Percentiles rank a stretch among this genome's conserved stretches.
Evolutionary conservation across 192 early-diverging fungal genomes (phyloP).

Genomic region (Coemansia sp.): DNA sequence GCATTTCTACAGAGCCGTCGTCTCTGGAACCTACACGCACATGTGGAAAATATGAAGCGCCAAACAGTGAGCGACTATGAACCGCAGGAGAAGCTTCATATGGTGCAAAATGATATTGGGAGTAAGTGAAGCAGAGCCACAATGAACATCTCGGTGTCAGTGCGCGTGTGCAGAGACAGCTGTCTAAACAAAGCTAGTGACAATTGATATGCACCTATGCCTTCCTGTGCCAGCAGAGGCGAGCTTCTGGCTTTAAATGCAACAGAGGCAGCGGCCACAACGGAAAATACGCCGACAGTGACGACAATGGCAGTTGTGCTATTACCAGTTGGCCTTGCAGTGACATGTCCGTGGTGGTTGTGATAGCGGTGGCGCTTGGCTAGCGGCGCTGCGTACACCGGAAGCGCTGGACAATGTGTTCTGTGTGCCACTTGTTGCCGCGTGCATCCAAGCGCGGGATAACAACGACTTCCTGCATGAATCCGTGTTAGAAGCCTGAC

Average conservation of each 20-base stretch:
- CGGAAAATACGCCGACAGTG: slow-evolving; percentile 3
- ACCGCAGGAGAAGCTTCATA: neutral
- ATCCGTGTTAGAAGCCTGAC: slow-evolving; percentile 27
- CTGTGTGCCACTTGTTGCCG: slow-evolving; percentile 12
- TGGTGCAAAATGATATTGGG: neutral
- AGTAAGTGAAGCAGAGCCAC: slow-evolving; percentile 1
- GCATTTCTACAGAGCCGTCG: neutral
- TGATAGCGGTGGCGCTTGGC: slow-evolving; percentile 1
- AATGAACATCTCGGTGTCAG: neutral
- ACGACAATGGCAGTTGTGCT: slow-evolving; percentile 1
- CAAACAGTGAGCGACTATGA: slow-evolving; percentile 9
- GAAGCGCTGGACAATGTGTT: slow-evolving; percentile 10
- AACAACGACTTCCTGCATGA: slow-evolving; percentile 28
- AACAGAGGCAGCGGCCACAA: neutral
- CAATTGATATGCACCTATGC: slow-evolving; percentile 10
- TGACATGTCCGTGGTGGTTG: neutral
- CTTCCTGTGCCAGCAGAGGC: slow-evolving; percentile 12
- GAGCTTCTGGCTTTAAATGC: neutral
- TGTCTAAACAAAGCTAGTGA: neutral
- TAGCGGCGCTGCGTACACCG: neutral
- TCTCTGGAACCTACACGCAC: neutral
- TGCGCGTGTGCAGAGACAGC: neutral
- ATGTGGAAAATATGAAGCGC: neutral
- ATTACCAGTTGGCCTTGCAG: slow-evolving; percentile 8
- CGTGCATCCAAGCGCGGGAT: slow-evolving; percentile 29